Evolutionary conservation across 108 stramenopile species (phyloP), one percentile per base, ranked within the genome.

Genomic region (Parmales sp.): DNA sequence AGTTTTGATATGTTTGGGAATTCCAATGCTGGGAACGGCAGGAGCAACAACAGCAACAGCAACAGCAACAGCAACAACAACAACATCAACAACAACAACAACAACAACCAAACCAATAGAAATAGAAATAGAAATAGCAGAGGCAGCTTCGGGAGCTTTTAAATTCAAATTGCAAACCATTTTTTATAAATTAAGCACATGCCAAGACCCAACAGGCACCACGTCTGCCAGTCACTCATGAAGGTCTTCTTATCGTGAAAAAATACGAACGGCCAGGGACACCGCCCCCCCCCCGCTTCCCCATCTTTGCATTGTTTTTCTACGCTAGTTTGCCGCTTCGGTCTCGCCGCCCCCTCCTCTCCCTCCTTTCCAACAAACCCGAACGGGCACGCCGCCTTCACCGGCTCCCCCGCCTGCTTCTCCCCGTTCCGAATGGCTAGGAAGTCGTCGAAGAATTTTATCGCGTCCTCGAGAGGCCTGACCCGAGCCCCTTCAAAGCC

Each of bases 211-310:
- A n/a, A n/a, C n/a, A n/a, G n/a, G n/a, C n/a, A n/a, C 91, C 91
- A 92, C 0, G 88, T 89, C 63, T 92, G 86, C 83, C 81, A 88
- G 64, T 89, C 80, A 63, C 71, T 74, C 54, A 82, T 67, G 1
- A 82, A 82, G 22, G 70, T 72, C 19, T 37, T 25, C 2, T 87
- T 88, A 74, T 92, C 88, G 67, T 92, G 91, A 28, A 86, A 75
- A 38, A 92, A 74, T 28, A 89, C 72, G 70, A 92, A 92, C 22
- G 91, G 91, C 91, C 91, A 92, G 0, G 91, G 91, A 66, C 91
- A 92, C 48, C 80, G 72, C 2, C 64, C 71, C 7, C 45, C 48
- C 38, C 28, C 37, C 8, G 26, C 36, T 18, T 64, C 64, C 34
- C 22, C 11, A 22, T 48, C 60, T 50, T 8, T 46, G 39, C 63